Evolutionary conservation across 2,329 filamentous ascomycete species (phyloP).

Genomic region (Didymosphaeria variabile): DNA sequence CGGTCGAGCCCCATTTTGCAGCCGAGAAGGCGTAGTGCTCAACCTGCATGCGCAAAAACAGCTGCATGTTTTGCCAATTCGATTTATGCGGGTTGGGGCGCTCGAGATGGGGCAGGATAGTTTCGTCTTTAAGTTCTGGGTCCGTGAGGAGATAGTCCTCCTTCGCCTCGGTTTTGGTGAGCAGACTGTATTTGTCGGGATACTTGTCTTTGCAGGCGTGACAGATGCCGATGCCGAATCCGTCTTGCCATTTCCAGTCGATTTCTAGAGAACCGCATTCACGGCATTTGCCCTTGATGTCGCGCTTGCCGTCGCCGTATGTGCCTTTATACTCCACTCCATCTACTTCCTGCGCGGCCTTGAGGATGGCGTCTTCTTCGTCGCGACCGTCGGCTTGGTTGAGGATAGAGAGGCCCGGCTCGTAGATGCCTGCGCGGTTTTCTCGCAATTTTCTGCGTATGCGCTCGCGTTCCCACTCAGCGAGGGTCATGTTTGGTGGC

Average conservation of each 20-base stretch:
- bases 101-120: slow-evolving; percentile 85
- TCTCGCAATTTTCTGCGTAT: slow-evolving; percentile 75
- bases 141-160: slow-evolving; percentile 97
- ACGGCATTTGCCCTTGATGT: slow-evolving; percentile 73
- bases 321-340: slow-evolving; percentile 43
- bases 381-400: slow-evolving; percentile 55
- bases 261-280: slow-evolving; percentile 89
- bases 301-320: slow-evolving; percentile 45
- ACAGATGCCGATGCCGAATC: slow-evolving; percentile 80
- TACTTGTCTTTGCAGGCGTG: slow-evolving; percentile 84
- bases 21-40: slow-evolving; percentile 87
- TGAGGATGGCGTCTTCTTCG: slow-evolving; percentile 37
- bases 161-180: slow-evolving; percentile 96
- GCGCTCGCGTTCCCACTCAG: slow-evolving; percentile 90
- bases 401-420: slow-evolving; percentile 84
- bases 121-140: slow-evolving; percentile 88
- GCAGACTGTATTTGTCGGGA: slow-evolving; percentile 91
- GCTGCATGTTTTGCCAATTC: slow-evolving; percentile 98
- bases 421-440: slow-evolving; percentile 82
- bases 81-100: slow-evolving; percentile 94
- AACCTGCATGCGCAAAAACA: slow-evolving; percentile 91
- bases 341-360: slow-evolving; percentile 50
- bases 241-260: slow-evolving; percentile 93
- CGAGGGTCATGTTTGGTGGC: slow-evolving; percentile 86
- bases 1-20: slow-evolving; percentile 88